phyloP scores from a whole-genome alignment of 2,329 filamentous ascomycete genomes.

The Tolypocladium paradoxum region DNA sequence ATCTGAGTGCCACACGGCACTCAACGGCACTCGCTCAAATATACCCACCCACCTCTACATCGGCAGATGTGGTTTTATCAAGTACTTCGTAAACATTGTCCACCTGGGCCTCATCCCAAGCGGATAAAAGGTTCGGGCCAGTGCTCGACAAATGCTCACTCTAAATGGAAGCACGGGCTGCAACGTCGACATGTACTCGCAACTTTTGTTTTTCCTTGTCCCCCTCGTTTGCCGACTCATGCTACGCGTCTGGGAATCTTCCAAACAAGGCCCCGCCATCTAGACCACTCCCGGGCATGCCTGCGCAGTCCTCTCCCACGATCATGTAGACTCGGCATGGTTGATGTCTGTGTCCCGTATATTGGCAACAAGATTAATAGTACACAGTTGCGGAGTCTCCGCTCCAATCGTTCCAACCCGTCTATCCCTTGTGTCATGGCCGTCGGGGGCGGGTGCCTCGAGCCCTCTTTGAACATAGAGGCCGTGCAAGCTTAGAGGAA shows the following conservation, averaged over 20 bases:
- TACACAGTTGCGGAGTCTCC: slow-evolving; percentile 16
- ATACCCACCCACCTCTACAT: too few relatives aligned
- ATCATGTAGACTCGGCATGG: slow-evolving; percentile 6
- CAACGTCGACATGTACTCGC: slow-evolving; percentile 6
- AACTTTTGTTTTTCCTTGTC: slow-evolving; percentile 11
- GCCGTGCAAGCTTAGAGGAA: slow-evolving; percentile 62
- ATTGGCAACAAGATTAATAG: slow-evolving; percentile 13
- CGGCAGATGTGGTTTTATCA: not conserved
- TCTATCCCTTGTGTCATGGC: slow-evolving; percentile 9
- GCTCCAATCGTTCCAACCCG: slow-evolving; percentile 8
- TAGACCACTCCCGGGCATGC: not conserved
- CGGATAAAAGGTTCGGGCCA: too few relatives aligned
- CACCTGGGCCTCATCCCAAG: not conserved
- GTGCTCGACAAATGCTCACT: not conserved
- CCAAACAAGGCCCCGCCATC: not conserved
- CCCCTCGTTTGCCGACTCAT: slow-evolving; percentile 14
- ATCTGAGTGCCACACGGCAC: too few relatives aligned
- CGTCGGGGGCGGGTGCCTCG: slow-evolving; percentile 2
- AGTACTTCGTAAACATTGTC: too few relatives aligned
- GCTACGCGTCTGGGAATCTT: slow-evolving; percentile 1
- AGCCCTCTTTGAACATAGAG: not conserved
- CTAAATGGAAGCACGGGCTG: not conserved
- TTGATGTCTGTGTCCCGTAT: slow-evolving; percentile 7
- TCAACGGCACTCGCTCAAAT: too few relatives aligned
- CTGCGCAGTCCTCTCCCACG: slow-evolving; percentile 4